Evolutionary conservation across 495 filamentous ascomycete species (phyloP).

Genomic region (Aspergillus ellipticus): DNA sequence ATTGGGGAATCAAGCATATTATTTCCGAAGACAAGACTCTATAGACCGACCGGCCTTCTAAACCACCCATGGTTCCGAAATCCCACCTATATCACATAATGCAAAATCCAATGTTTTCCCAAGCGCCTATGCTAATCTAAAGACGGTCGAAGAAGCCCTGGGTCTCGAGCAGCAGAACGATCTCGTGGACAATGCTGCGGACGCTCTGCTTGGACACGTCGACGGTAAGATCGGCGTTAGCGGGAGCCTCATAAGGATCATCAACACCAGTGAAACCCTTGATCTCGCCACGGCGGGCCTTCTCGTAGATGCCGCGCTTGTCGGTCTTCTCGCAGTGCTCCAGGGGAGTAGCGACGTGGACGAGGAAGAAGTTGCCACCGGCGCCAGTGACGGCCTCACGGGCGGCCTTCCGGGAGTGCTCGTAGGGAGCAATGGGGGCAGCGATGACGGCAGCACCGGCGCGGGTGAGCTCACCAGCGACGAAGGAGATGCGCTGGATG

Average conservation of each 20-base stretch:
- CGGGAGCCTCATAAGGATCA: slow-evolving; percentile 88
- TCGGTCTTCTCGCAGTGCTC: slow-evolving; percentile 94
- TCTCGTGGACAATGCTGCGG: slow-evolving; percentile 93
- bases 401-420: slow-evolving; percentile 67
- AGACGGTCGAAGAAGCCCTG: slow-evolving; percentile 63
- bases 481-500: slow-evolving; percentile 94
- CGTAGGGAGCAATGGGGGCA: slow-evolving; percentile 95
- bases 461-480: slow-evolving; percentile 88
- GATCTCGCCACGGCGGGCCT: slow-evolving; percentile 86
- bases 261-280: slow-evolving; percentile 98
- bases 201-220: slow-evolving; percentile 83
- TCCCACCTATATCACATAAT: slow-evolving; percentile 17
- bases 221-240: slow-evolving; percentile 78
- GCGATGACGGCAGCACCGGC: slow-evolving; percentile 94
- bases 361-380: slow-evolving; percentile 84
- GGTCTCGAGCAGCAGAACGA: slow-evolving; percentile 86
- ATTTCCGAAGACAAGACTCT: slow-evolving; percentile 9
- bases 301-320: slow-evolving; percentile 83
- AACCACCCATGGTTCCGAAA: slow-evolving; percentile 10
- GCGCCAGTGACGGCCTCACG: slow-evolving; percentile 75
- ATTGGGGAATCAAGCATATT: slow-evolving; percentile 11
- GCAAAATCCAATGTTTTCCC: slow-evolving; percentile 14
- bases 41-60: slow-evolving; percentile 10
- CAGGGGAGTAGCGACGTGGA: slow-evolving; percentile 91
- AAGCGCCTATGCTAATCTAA: slow-evolving; percentile 16